Evolutionary conservation across 1,139 yeast genomes (phyloP).

Genomic region (Blastobotrys capitulatus): DNA sequence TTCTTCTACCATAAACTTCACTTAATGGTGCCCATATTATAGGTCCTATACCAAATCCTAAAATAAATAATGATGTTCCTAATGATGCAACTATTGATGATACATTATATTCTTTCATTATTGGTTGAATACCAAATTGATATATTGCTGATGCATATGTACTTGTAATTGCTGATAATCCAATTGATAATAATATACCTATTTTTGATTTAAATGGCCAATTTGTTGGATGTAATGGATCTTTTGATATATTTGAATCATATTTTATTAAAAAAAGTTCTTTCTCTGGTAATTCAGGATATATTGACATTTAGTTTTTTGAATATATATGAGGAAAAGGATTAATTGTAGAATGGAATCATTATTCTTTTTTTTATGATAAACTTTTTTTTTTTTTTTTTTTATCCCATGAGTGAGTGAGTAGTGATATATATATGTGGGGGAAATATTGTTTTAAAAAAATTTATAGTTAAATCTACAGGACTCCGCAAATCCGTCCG

Average conservation of each 20-base stretch:
- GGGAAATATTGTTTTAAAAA: too few species aligned
- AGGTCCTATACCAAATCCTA: constrained; percentile 81
- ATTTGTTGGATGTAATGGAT: constrained; percentile 47
- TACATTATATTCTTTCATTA: constrained; percentile 52
- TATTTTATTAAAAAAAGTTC: constrained; percentile 46
- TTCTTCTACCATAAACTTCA: constrained; percentile 63
- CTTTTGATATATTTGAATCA: constrained; percentile 48
- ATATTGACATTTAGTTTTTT: constrained; percentile 36
- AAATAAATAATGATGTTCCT: constrained; percentile 76
- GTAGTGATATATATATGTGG: too few species aligned
- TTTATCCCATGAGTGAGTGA: too few species aligned
- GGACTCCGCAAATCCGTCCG: too few species aligned
- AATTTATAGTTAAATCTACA: too few species aligned
- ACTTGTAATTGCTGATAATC: constrained; percentile 34
- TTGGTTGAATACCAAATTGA: constrained; percentile 33
- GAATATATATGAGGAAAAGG: too few species aligned
- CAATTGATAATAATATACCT: constrained; percentile 31
- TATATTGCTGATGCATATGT: constrained; percentile 43
- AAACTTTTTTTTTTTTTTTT: too few species aligned
- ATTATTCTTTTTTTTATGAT: too few species aligned
- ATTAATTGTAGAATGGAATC: too few species aligned
- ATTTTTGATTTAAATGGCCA: constrained; percentile 38
- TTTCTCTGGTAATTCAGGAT: constrained; percentile 41
- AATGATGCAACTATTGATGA: constrained; percentile 75
- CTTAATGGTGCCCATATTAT: constrained; percentile 65